Base-by-base conservation (phyloP, 2,329 filamentous ascomycete species). In the Neopestalotiopsis sp. region DNA sequence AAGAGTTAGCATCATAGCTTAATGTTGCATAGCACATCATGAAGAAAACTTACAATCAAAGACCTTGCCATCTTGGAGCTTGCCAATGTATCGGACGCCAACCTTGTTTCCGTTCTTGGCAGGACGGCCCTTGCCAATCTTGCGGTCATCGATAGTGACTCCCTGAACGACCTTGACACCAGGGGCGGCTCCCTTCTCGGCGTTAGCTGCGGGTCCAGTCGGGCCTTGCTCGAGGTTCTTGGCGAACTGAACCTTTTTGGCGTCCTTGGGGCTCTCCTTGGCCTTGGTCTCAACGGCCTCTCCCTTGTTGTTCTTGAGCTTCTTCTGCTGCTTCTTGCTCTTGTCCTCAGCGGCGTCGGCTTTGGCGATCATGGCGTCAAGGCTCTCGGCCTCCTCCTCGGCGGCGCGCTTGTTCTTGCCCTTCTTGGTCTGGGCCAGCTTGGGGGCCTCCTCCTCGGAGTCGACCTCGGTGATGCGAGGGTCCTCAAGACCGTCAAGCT, bases 201-300 rank as follows among this genome's bases (percentile, higher is more conserved):
- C 76, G 49, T 76, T 73, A 77, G 82, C 76, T 73, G 88, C 84
- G 68, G 93, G 91, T 73, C 91, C 90, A 58, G 94, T 97, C 72
- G 96, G 96, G 70, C 96, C 96, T 83, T 97, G 94, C 87, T 98
- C 96, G 72, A 99, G 94, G 83, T 98, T 95, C 89, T 98, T 98
- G 79, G 96, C 95, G 81, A 99, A 99, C 82, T 97, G 94, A 71
- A 99, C 96, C 87, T 98, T 98, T 90, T 98, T 98, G 82, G 93
- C 92, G 68, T 86, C 85, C 87, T 90, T 90, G 71, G 81, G 71
- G 57, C 77, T 72, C 30, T 83, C 81, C 74, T 86, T 85, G 71
- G 81, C 82, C 67, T 84, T 83, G 59, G 85, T 83, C 65, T 87
- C 83, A 70, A 92, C 89, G 70, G 96, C 91, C 80, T 98, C 92